These are phyloP conservation scores for Fusarium multiceps DNA, from an alignment of 2,329 filamentous ascomycete genomes.

Conservation along the genomic window DNA sequence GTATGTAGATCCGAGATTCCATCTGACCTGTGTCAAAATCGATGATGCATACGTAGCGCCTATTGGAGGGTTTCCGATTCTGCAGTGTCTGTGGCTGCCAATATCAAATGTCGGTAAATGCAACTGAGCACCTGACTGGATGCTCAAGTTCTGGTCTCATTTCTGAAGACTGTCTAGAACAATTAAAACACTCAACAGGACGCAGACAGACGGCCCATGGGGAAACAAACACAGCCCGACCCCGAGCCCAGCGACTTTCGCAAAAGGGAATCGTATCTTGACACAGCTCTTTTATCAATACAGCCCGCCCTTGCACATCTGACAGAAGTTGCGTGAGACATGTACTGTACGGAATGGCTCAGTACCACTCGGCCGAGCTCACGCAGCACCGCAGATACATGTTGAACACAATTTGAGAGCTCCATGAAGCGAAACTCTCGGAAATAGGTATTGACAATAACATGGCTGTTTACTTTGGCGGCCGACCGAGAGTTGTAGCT, in stretches of 20 bases:
- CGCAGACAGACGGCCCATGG: neutral
- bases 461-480: neutral
- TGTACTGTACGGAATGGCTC: neutral
- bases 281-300: neutral
- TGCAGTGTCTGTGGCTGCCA: neutral
- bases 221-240: neutral
- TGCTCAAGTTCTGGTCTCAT: neutral
- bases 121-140: neutral
- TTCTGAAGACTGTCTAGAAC: neutral
- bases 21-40: neutral
- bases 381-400: neutral
- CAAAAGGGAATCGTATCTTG: neutral
- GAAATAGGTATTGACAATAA: neutral
- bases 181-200: neutral
- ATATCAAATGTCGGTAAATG: neutral
- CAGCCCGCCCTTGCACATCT: neutral
- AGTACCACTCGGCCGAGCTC: neutral
- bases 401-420: neutral
- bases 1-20: constrained; percentile 33
- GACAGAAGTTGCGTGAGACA: neutral
- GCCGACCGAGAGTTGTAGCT: neutral
- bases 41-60: constrained; percentile 1
- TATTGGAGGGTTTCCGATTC: constrained; percentile 1
- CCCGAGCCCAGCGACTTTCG: neutral
- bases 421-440: neutral